Evolutionary conservation across 1,139 yeast species (phyloP).

Genomic region (Casaregolazyma lundiana): DNA sequence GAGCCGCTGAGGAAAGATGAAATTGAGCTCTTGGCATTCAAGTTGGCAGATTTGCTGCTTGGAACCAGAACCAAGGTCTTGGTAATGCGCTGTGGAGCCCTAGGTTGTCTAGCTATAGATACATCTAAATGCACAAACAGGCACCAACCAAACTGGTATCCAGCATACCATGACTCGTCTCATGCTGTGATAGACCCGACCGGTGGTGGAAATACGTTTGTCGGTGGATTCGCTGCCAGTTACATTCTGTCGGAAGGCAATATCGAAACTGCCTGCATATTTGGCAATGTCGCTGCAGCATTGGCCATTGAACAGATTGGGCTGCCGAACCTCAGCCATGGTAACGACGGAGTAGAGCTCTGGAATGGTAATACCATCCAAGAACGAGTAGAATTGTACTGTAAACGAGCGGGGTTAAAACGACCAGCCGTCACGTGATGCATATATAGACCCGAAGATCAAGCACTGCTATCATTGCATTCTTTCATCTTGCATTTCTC

Average conservation of each 20-base stretch:
- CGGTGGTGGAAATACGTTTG: constrained; percentile 88
- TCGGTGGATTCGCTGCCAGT: constrained; percentile 75
- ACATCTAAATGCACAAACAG: constrained; percentile 20
- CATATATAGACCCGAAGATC: too few relatives aligned
- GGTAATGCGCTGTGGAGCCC: constrained; percentile 65
- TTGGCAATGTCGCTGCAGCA: constrained; percentile 78
- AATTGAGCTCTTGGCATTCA: constrained; percentile 42
- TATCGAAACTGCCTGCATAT: constrained; percentile 53
- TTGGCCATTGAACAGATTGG: constrained; percentile 75
- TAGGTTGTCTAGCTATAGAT: constrained; percentile 49
- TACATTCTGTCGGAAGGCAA: constrained; percentile 42
- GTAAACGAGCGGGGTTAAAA: constrained; percentile 7
- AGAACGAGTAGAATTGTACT: constrained; percentile 19
- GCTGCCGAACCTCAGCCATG: constrained; percentile 43
- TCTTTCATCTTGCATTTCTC: not conserved
- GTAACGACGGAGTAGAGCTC: constrained; percentile 28
- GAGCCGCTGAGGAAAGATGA: constrained; percentile 41
- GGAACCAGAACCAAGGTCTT: constrained; percentile 38
- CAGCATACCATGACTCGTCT: constrained; percentile 59
- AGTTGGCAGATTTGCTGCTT: constrained; percentile 40
- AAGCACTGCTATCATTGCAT: not conserved
- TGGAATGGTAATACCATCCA: constrained; percentile 52
- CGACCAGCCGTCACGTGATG: not conserved
- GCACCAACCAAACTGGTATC: constrained; percentile 40
- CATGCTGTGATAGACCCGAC: constrained; percentile 68